Conservation (phyloP, 306 rosid genomes). For the Quercus agrifolia region DNA sequence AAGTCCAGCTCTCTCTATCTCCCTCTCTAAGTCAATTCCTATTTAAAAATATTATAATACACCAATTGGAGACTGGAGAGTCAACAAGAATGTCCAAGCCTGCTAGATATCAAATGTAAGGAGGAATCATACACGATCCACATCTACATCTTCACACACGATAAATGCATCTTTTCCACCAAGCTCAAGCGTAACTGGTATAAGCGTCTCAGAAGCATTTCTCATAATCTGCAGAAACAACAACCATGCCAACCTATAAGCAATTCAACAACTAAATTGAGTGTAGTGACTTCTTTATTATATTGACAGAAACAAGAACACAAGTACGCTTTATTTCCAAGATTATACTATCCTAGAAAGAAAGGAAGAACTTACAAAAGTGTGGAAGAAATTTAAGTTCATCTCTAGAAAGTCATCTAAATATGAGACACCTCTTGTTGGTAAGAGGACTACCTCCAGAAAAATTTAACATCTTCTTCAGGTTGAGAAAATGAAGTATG, state of each 20-base stretch:
- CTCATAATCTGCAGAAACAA: constrained; percentile 76
- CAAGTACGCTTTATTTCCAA: not conserved
- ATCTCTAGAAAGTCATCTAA: not conserved
- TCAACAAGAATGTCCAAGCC: constrained; percentile 10
- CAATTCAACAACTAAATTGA: constrained; percentile 13
- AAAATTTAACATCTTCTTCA: too few species aligned
- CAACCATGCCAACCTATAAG: constrained; percentile 4
- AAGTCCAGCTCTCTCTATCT: not conserved
- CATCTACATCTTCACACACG: constrained; percentile 89
- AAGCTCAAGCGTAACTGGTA: constrained; percentile 93
- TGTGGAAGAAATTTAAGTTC: not conserved
- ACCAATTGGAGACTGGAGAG: not conserved
- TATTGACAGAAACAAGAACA: not conserved
- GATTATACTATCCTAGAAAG: constrained; percentile 3
- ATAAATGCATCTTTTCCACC: constrained; percentile 99
- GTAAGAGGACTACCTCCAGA: too few species aligned
- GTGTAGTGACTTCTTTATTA: constrained; percentile 7
- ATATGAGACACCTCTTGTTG: too few species aligned
- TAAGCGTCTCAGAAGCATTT: constrained; percentile 80
- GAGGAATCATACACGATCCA: constrained; percentile 68
- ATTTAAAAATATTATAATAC: not conserved
- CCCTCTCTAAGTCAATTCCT: not conserved
- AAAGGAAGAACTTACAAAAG: constrained; percentile 3
- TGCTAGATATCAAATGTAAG: constrained; percentile 6
- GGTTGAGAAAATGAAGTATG: not conserved